phyloP scores from a whole-genome alignment of 148 eudicot species.

The Amaranthus palmeri region DNA sequence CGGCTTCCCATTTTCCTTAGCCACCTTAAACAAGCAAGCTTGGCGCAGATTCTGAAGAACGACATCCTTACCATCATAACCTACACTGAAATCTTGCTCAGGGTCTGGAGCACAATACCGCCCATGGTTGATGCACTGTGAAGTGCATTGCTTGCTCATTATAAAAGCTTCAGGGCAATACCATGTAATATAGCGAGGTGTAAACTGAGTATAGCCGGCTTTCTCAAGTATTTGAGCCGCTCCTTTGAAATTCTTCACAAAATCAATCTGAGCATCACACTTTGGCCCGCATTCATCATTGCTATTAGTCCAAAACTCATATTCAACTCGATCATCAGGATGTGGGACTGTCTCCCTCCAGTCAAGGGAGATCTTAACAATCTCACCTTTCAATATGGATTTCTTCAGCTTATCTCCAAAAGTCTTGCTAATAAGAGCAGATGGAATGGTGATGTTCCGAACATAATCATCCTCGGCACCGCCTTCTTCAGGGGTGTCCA shows the following conservation, averaged over 20 bases:
- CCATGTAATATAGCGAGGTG: slow-evolving; percentile 95
- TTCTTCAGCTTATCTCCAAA: slow-evolving; percentile 76
- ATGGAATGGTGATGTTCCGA: slow-evolving; percentile 72
- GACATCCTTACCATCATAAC: slow-evolving; percentile 94
- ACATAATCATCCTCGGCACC: slow-evolving; percentile 53
- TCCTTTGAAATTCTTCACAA: slow-evolving; percentile 77
- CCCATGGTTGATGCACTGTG: slow-evolving; percentile 93
- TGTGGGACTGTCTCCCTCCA: slow-evolving; percentile 97
- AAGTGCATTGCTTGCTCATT: slow-evolving; percentile 74
- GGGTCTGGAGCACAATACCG: slow-evolving; percentile 98
- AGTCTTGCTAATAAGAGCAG: slow-evolving; percentile 71
- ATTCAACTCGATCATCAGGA: slow-evolving; percentile 94
- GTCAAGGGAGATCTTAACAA: slow-evolving; percentile 76
- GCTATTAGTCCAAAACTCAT: slow-evolving; percentile 95
- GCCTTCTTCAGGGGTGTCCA: slow-evolving; percentile 89
- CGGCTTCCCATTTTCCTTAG: slow-evolving; percentile 82
- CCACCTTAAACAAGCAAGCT: slow-evolving; percentile 81
- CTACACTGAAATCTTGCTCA: slow-evolving; percentile 73
- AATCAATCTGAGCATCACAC: slow-evolving; percentile 79
- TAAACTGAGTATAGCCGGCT: slow-evolving; percentile 78
- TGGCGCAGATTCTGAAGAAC: slow-evolving; percentile 85
- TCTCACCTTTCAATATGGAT: slow-evolving; percentile 45
- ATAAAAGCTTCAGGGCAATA: slow-evolving; percentile 86
- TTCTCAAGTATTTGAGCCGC: slow-evolving; percentile 85
- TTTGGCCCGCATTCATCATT: slow-evolving; percentile 94